Base-by-base conservation (phyloP, 2,329 filamentous ascomycete species). In the Aspergillus arachidicola region DNA sequence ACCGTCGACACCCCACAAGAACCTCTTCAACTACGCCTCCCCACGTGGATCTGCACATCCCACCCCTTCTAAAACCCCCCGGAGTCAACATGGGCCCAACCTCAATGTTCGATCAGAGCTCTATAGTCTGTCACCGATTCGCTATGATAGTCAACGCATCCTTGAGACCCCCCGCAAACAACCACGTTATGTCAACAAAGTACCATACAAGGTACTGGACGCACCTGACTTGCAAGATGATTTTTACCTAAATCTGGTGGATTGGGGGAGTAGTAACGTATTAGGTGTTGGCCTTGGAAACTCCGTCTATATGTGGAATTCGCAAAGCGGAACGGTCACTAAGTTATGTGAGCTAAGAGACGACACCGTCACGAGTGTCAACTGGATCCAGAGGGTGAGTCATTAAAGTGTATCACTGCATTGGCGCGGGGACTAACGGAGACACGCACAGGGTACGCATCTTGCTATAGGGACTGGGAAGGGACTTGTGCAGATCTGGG, bases 261-360 rank as follows among this genome's bases (percentile, higher is more conserved):
- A 99, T 74, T 99, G 95, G 95, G 95, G 95, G 50, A 96, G 92
- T 71, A 93, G 91, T 69, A 97, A 98, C 76, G 91, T 97, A 10
- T 84, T 99, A 12, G 95, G 94, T 7, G 95, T 99, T 50, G 95
- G 95, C 0, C 82, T 99, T 30, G 94, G 94, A 21, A 92, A 91
- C 21, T 96, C 92, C 69, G 95, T 99, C 6, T 99, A 98, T 75
- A 95, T 98, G 88, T 99, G 95, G 95, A 97, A 97, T 76, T 95
- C 94, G 5, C 89, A 93, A 69, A 91, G 91, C 9, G 95, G 94
- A 66, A 88, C 91, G 67, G 95, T 99, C 2, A 96, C 93, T 64
- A 97, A 96, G 78, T 85, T 99, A 11, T 98, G 95, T 78, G 94
- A 96, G 53, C 83, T 98, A 14, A 89, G 92, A 68, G 94, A 97